phyloP scores from a whole-genome alignment of 2,329 filamentous ascomycete species.

The Arthroderma uncinatum region DNA sequence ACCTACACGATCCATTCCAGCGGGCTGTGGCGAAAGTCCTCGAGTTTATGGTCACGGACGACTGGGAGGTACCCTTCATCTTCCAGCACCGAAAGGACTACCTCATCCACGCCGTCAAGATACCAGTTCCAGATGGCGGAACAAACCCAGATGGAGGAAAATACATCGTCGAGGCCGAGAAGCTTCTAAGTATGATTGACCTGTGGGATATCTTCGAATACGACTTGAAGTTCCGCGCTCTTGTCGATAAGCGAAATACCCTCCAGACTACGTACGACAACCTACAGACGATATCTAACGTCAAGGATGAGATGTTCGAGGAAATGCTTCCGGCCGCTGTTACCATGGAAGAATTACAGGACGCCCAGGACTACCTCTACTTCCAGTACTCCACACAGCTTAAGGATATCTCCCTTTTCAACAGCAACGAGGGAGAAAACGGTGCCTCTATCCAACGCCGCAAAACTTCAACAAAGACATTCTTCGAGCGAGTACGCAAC shows the following conservation, averaged over 20 bases:
- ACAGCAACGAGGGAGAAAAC: constrained; percentile 40
- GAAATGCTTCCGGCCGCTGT: constrained; percentile 69
- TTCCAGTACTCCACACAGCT: constrained; percentile 82
- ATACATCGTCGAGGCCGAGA: constrained; percentile 66
- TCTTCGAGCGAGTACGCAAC: constrained; percentile 75
- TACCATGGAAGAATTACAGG: constrained; percentile 90
- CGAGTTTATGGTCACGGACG: constrained; percentile 88
- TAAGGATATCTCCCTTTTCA: constrained; percentile 61
- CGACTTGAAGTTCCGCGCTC: constrained; percentile 86
- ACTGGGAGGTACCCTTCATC: constrained; percentile 92
- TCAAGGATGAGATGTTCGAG: constrained; percentile 65
- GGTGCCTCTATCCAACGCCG: constrained; percentile 61
- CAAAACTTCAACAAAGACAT: constrained; percentile 66
- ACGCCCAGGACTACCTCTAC: constrained; percentile 90
- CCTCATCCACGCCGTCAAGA: constrained; percentile 74
- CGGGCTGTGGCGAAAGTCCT: constrained; percentile 83
- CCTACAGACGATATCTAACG: constrained; percentile 53
- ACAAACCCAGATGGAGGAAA: constrained; percentile 61
- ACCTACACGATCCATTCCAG: constrained; percentile 71
- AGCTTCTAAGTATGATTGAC: constrained; percentile 82
- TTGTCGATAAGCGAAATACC: constrained; percentile 82
- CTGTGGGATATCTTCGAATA: constrained; percentile 91
- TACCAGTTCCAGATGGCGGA: constrained; percentile 49
- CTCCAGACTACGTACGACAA: constrained; percentile 69
- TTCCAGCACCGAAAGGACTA: constrained; percentile 98